Percentiles rank a stretch among this genome's conserved stretches.
These are phyloP conservation scores for Neurospora crassa DNA, from an alignment of 2,329 filamentous ascomycete species.

Conservation along the genomic window DNA sequence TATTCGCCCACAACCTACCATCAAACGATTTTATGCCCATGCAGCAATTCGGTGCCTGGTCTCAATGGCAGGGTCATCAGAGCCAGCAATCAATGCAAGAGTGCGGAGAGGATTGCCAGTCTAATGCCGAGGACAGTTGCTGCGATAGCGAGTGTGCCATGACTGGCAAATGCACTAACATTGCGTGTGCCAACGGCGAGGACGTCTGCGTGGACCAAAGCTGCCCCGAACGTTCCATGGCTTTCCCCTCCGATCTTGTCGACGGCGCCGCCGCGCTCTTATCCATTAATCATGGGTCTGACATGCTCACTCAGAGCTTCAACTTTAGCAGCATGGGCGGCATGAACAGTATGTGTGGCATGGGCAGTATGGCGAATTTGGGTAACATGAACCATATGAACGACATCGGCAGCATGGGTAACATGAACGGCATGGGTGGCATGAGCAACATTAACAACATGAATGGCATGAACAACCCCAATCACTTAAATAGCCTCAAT, in stretches of 20 bases:
- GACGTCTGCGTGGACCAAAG: constrained; percentile 22
- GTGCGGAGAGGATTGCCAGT: constrained; percentile 18
- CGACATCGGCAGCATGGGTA: not conserved
- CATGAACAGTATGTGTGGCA: not conserved
- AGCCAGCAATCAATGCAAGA: constrained; percentile 6
- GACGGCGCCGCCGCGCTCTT: constrained; percentile 21
- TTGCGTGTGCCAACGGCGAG: constrained; percentile 18
- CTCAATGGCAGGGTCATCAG: constrained; percentile 11
- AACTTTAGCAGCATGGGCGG: constrained; percentile 3
- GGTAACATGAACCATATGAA: not conserved
- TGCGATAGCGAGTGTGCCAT: constrained; percentile 22
- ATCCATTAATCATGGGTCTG: constrained; percentile 21
- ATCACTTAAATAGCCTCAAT: not conserved
- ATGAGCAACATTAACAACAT: not conserved
- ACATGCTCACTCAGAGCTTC: constrained; percentile 9
- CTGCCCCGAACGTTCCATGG: constrained; percentile 16
- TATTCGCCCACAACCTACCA: not conserved
- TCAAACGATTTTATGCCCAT: not conserved
- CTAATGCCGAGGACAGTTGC: constrained; percentile 15
- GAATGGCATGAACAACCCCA: not conserved
- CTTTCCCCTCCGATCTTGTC: constrained; percentile 17
- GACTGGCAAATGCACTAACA: constrained; percentile 19
- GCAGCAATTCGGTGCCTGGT: not conserved
- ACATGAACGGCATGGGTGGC: not conserved
- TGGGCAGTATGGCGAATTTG: not conserved